Evolutionary conservation across 2,329 filamentous ascomycete species (phyloP).

Genomic region (Sporothrix dimorphospora): DNA sequence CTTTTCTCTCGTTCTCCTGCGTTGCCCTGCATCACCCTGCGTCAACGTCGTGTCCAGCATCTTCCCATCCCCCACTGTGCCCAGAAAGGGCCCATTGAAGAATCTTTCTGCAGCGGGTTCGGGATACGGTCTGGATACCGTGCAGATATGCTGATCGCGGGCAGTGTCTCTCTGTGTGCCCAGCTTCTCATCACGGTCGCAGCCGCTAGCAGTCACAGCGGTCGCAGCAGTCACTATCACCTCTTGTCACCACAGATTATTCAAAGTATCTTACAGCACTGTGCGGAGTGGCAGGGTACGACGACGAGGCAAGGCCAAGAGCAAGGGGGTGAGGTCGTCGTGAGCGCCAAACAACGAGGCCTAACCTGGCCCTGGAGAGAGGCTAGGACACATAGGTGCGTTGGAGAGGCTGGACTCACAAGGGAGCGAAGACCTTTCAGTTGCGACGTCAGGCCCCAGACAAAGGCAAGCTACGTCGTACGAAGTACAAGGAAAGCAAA

Average conservation of each 20-base stretch:
- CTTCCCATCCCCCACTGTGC: neutral
- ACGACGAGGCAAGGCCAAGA: neutral
- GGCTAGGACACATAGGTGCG: neutral
- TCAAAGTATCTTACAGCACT: slow-evolving; percentile 3
- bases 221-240: slow-evolving; percentile 18
- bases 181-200: slow-evolving; percentile 20
- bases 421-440: neutral
- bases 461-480: neutral
- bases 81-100: neutral
- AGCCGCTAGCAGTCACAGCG: slow-evolving; percentile 9
- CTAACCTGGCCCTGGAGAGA: neutral
- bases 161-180: neutral
- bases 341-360: neutral
- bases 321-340: neutral
- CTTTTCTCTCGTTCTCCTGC: neutral
- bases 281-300: neutral
- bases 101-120: neutral
- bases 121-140: neutral
- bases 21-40: slow-evolving; percentile 16
- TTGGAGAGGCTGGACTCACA: slow-evolving; percentile 3
- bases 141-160: neutral
- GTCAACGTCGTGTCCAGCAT: neutral
- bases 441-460: neutral
- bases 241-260: neutral
- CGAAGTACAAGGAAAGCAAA: neutral